Percentiles rank a stretch among this genome's conserved stretches.
Conservation (phyloP, 257 asterid species). For the Coffea eugenioides region DNA sequence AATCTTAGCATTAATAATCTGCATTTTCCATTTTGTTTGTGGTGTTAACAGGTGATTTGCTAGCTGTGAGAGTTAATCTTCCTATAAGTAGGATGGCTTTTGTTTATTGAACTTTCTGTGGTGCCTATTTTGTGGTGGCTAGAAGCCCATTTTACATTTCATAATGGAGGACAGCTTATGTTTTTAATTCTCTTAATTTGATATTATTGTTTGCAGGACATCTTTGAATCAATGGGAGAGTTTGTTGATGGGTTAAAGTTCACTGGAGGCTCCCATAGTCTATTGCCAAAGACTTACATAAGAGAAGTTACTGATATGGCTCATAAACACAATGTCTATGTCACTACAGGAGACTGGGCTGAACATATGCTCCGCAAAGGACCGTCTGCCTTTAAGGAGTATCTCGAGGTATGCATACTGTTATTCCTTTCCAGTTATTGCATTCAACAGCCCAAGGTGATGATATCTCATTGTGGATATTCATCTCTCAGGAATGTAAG, state of each 20-base stretch:
- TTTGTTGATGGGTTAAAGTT: conserved; percentile 89
- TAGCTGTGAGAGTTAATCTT: too few relatives aligned
- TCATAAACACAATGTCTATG: conserved; percentile 76
- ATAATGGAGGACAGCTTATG: neutral
- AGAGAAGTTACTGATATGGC: conserved; percentile 75
- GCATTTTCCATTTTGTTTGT: neutral
- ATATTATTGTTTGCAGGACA: conserved; percentile 43
- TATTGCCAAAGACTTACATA: conserved; percentile 59
- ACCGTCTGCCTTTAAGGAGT: conserved; percentile 66
- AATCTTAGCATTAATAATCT: neutral
- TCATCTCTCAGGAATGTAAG: conserved; percentile 68
- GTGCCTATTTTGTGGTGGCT: neutral
- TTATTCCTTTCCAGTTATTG: neutral
- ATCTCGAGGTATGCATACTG: conserved; percentile 49
- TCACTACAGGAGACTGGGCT: conserved; percentile 78
- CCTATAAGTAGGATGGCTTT: neutral
- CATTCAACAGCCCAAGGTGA: neutral
- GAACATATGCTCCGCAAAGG: conserved; percentile 63
- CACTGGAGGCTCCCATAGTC: conserved; percentile 75
- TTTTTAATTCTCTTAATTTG: neutral
- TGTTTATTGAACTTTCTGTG: neutral
- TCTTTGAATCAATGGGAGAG: conserved; percentile 78
- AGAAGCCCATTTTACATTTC: neutral
- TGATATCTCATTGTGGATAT: neutral
- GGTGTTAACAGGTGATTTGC: neutral